phyloP scores from a whole-genome alignment of 2,329 filamentous ascomycete genomes.

The Didymella keratinophila region DNA sequence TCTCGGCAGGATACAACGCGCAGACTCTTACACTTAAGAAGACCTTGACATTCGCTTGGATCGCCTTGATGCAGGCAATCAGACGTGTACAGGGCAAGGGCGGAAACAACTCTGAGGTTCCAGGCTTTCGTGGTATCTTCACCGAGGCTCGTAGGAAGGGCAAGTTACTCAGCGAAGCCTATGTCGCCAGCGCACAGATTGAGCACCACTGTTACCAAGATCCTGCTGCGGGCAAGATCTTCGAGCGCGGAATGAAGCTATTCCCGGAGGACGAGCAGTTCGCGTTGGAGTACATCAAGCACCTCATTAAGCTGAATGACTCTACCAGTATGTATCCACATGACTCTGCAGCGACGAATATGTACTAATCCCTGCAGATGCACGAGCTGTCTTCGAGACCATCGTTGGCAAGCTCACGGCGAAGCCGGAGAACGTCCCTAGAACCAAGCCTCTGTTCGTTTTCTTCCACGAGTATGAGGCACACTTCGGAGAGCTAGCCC shows the following conservation, averaged over 20 bases:
- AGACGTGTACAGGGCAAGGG: conserved; percentile 88
- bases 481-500: conserved; percentile 88
- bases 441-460: conserved; percentile 83
- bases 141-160: conserved; percentile 86
- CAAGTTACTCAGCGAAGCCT: conserved; percentile 90
- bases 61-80: conserved; percentile 91
- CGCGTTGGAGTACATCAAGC: conserved; percentile 94
- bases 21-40: conserved; percentile 80
- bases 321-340: conserved; percentile 76
- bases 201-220: conserved; percentile 98
- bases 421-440: conserved; percentile 75
- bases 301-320: conserved; percentile 90
- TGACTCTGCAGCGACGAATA: conserved; percentile 5
- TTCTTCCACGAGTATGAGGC: conserved; percentile 98
- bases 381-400: conserved; percentile 93
- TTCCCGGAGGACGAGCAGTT: conserved; percentile 95
- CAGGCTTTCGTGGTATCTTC: conserved; percentile 86
- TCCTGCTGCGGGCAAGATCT: conserved; percentile 89
- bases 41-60: conserved; percentile 93
- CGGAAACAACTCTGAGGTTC: conserved; percentile 65
- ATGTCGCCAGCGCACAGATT: conserved; percentile 89
- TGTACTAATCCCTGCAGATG: conserved; percentile 66
- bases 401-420: conserved; percentile 82
- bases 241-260: conserved; percentile 89
- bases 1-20: conserved; percentile 71